Base-by-base conservation (phyloP, 345 rosid genomes). In the Streptanthus diversifolius region DNA sequence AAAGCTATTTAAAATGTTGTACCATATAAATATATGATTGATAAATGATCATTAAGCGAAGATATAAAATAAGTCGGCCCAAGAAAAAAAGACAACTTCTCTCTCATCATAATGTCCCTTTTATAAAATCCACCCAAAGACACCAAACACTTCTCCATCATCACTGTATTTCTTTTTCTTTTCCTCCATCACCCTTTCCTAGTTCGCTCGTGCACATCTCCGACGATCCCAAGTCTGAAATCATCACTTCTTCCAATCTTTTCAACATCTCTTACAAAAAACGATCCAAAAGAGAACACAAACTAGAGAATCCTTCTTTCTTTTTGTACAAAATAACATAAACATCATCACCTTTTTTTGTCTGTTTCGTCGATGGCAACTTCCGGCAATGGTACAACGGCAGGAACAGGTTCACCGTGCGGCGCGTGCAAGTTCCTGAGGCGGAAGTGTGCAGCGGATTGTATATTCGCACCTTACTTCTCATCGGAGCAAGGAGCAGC, bases 391-490 rank as follows among this genome's bases (percentile, higher is more conserved):
- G 59, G 66, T 21, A 64, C 82, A 24, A 43, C 80, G 78, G 68
- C 80, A 25, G 81, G 82, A 30, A 55, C 77, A 3, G 86, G 90
- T 8, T 82, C 87, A 36, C 90, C 90, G 0, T 84, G 90, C 55
- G 90, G 90, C 2, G 90, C 90, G 29, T 86, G 90, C 85, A 86
- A 86, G 78, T 86, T 86, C 63, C 41, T 86, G 54, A 69, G 90
- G 56, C 44, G 90, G 37, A 86, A 86, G 80, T 86, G 90, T 44
- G 83, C 81, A 5, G 37, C 80, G 11, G 88, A 81, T 45, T 86
- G 90, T 67, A 66, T 86, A 40, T 86, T 86, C 17, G 82, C 82
- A 27, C 82, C 88, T 1, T 86, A 86, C 63, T 86, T 86, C 61
- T 77, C 80, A 63, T 80, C 90, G 33, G 90, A 86, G 15, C 90